Base-by-base conservation (phyloP, 352 stramenopile species). In the Globisporangium cederbergense region DNA sequence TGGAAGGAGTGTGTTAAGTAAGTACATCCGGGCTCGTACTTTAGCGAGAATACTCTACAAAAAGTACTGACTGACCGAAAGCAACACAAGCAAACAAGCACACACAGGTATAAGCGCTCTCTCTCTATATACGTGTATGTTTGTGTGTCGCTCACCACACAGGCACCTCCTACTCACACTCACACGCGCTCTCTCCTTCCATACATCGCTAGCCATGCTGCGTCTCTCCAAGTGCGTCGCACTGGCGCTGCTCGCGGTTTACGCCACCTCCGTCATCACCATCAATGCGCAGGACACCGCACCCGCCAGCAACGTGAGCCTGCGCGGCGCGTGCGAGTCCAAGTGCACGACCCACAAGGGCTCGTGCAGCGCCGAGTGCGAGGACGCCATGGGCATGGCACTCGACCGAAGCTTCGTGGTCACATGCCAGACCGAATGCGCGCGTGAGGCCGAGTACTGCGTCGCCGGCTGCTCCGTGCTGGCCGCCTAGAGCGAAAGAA, bases 381-480 rank as follows among this genome's bases (percentile, higher is more conserved):
- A 69, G 32, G 43, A 50, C 5, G 42, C 38, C 5, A 40, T 64
- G 18, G 43, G 38, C 28, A 22, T 64, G 47, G 58, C 56, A n/a
- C 8, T 45, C 45, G 61, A 68, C 42, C 63, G 34, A 49, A 54
- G 60, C 34, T 67, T 67, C 46, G 57, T 62, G 32, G 66, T 58
- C 11, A 61, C 60, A 14, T 75, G 68, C 53, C 60, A 72, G 57
- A 75, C 68, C 28, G 68, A 75, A 43, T 72, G 68, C 43, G 60
- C 49, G 32, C 68, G 68, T 46, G 66, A 70, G 40, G 47, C 45
- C 20, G 45, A 70, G 57, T 75, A 75, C 65, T 75, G 68, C 68
- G 38, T 53, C 40, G 68, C 68, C 25, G 65, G 65, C 7, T 75
- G 68, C 68, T 58, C 63, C 8, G 60, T 46, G 16, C 36, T 54